Evolutionary conservation across 805 yeast genomes (phyloP).

Genomic region (Metschnikowia continentalis): DNA sequence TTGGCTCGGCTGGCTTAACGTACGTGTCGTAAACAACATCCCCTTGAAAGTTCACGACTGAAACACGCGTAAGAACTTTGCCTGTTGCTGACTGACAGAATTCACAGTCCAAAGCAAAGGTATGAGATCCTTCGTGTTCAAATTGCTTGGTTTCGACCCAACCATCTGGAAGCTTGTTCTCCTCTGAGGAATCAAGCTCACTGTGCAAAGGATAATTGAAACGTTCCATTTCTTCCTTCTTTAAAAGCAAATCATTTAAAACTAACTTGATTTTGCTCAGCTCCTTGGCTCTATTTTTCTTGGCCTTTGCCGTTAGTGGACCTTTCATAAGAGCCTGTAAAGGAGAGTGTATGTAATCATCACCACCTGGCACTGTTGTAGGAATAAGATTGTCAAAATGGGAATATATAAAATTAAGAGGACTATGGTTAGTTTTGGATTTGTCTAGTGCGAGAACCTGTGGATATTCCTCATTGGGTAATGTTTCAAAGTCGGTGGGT

Average conservation of each 20-base stretch:
- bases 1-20: constrained; percentile 73
- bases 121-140: constrained; percentile 55
- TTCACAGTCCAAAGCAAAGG: constrained; percentile 89
- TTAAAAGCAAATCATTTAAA: constrained; percentile 52
- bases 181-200: constrained; percentile 7
- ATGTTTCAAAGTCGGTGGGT: constrained; percentile 35
- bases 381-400: constrained; percentile 46
- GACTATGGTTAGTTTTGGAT: neutral
- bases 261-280: constrained; percentile 36
- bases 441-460: constrained; percentile 4
- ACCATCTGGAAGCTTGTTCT: constrained; percentile 18
- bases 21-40: constrained; percentile 63
- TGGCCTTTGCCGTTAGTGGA: constrained; percentile 57
- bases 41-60: constrained; percentile 62
- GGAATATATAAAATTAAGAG: constrained; percentile 31
- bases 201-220: constrained; percentile 60
- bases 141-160: constrained; percentile 55
- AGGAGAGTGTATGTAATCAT: constrained; percentile 51
- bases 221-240: constrained; percentile 42
- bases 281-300: constrained; percentile 32
- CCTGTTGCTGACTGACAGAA: constrained; percentile 71
- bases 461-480: neutral
- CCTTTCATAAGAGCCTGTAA: constrained; percentile 51
- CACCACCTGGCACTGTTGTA: constrained; percentile 62
- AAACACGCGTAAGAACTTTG: constrained; percentile 69